Percentiles rank a stretch among this genome's conserved stretches.
phyloP scores from a whole-genome alignment of 805 yeast species.

The Wickerhamiella alocasiicola region DNA sequence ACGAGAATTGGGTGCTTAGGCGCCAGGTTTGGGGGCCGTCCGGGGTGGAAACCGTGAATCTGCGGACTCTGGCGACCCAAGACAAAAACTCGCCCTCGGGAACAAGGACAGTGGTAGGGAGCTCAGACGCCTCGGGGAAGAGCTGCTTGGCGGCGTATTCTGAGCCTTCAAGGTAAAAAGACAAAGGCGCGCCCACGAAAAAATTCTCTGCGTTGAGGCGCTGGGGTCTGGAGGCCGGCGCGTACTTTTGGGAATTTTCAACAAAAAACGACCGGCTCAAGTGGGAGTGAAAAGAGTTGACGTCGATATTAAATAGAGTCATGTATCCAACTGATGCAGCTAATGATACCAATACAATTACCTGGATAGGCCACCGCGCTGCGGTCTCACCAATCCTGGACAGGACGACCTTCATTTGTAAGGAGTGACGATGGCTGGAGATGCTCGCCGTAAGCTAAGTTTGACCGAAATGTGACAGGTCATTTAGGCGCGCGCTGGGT shows the following conservation, averaged over 20 bases:
- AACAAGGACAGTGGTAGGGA: conserved; percentile 29
- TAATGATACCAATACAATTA: conserved; percentile 57
- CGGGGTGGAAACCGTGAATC: conserved; percentile 27
- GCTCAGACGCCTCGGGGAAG: conserved; percentile 13
- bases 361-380: conserved; percentile 64
- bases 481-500: too few species aligned
- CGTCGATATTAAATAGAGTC: conserved; percentile 36
- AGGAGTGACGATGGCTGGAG: background rate
- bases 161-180: conserved; percentile 10
- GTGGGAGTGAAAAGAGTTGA: conserved; percentile 18
- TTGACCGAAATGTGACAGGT: too few species aligned
- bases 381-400: conserved; percentile 10
- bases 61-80: conserved; percentile 23
- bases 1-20: conserved; percentile 31
- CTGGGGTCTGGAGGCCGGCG: conserved; percentile 12
- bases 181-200: conserved; percentile 20
- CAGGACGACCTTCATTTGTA: conserved; percentile 8
- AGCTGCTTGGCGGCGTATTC: conserved; percentile 9
- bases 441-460: too few species aligned
- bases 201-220: conserved; percentile 9
- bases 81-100: conserved; percentile 21
- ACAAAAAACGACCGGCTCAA: conserved; percentile 20
- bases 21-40: conserved; percentile 27
- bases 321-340: conserved; percentile 73
- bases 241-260: conserved; percentile 11